A percentile compares a stretch with the other conserved stretches of the same genome.
phyloP scores from a whole-genome alignment of 441 rosid species.

The Eutrema salsugineum region DNA sequence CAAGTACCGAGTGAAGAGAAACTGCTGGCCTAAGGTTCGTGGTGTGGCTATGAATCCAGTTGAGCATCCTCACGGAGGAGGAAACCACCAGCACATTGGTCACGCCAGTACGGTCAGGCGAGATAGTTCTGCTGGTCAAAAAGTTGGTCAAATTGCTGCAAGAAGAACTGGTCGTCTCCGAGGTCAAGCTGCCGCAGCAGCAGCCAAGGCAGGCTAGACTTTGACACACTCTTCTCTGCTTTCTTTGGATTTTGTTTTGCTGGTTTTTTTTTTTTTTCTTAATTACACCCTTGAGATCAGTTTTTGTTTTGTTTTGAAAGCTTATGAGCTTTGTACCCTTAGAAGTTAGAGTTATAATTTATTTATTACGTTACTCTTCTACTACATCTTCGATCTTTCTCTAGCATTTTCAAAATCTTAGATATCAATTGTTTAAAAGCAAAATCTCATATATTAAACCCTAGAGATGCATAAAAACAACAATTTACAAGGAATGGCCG shows the following conservation, averaged over 20 bases:
- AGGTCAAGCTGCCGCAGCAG: slow-evolving; percentile 75
- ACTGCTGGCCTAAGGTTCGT: slow-evolving; percentile 89
- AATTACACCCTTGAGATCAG: background rate
- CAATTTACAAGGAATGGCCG: too few species aligned
- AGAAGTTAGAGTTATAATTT: background rate
- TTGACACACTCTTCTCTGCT: background rate
- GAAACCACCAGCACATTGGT: slow-evolving; percentile 87
- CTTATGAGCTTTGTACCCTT: background rate
- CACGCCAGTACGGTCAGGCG: slow-evolving; percentile 83
- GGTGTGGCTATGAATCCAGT: slow-evolving; percentile 95
- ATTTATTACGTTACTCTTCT: background rate
- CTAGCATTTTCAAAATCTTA: too few species aligned
- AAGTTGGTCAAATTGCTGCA: slow-evolving; percentile 80
- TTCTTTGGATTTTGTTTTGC: background rate
- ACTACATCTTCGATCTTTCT: too few species aligned
- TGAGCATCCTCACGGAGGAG: slow-evolving; percentile 92
- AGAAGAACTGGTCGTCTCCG: slow-evolving; percentile 79
- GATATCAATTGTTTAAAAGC: too few species aligned
- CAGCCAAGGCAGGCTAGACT: slow-evolving; percentile 56
- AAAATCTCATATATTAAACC: too few species aligned
- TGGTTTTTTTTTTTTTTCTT: background rate
- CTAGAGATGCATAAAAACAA: too few species aligned
- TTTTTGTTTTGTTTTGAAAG: background rate
- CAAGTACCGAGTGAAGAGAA: slow-evolving; percentile 75
- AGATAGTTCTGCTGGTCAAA: slow-evolving; percentile 74